Base-by-base conservation (phyloP, 257 asterid species). In the Coffea canephora region DNA sequence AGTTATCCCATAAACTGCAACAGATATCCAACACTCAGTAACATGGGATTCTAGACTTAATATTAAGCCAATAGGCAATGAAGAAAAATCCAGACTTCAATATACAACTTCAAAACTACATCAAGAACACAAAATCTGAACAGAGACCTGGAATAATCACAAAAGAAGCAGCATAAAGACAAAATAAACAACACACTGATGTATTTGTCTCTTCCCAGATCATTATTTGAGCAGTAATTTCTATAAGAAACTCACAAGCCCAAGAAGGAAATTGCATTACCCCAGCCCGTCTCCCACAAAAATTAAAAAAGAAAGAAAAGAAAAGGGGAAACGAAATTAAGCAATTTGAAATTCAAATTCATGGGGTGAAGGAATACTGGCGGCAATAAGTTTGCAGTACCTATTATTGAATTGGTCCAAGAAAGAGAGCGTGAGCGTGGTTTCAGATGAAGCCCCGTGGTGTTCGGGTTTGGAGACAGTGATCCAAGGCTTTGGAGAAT, bases 401-500 rank as follows among this genome's bases (percentile, higher is more conserved):
- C 92, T 82, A 16, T 52, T 52, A 70, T 85, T 36, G 57, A 88
- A 81, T 75, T 86, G 91, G 75, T 87, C 81, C 12, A 84, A 90
- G 46, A 90, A 80, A 8, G 82, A 79, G 49, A 94, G 83, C 3
- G 52, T 81, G 11, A 78, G 87, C 67, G 31, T n/a, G 34, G 82
- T 86, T 27, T 73, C 85, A 5, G 90, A 78, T 8, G 88, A 73
- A 19, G 73, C 87, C 14, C 31, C 77, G 19, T 83, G 89, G 39
- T 81, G 78, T 52, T 52, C 18, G 36, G 86, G 52, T 52, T 86
- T 85, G 25, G 74, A 54, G 3, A 92, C 89, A 64, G 87, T 82
- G 61, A 92, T 83, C 94, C 96, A 89, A 36, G 89, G 86, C 68
- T 82, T 88, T 5, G 25, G 21, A 16, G 87, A 82, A 75, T 81